Evolutionary conservation across 2,329 filamentous ascomycete species (phyloP).

Genomic region (Sporothrix mexicana): DNA sequence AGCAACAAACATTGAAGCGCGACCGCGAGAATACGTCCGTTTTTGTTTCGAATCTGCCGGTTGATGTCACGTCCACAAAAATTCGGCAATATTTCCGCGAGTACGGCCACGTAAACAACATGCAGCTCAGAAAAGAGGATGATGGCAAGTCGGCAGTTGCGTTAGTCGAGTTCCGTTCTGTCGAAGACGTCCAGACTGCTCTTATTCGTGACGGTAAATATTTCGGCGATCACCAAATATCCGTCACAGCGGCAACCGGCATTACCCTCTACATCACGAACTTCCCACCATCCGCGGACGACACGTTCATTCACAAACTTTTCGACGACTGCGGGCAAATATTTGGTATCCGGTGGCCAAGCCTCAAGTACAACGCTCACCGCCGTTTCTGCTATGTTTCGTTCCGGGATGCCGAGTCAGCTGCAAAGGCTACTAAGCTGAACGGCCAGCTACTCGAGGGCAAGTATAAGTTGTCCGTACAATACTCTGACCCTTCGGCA

Average conservation of each 20-base stretch:
- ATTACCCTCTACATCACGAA: conserved; percentile 91
- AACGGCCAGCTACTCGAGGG: conserved; percentile 73
- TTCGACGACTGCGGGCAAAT: conserved; percentile 81
- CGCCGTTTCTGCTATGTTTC: conserved; percentile 96
- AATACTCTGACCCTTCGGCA: conserved; percentile 80
- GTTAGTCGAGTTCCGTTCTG: conserved; percentile 81
- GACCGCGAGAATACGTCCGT: conserved; percentile 91
- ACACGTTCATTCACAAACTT: conserved; percentile 69
- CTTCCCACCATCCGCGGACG: conserved; percentile 78
- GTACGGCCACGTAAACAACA: conserved; percentile 81
- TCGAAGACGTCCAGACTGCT: conserved; percentile 81
- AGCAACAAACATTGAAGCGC: conserved; percentile 62
- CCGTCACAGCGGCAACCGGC: conserved; percentile 74
- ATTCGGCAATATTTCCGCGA: conserved; percentile 90
- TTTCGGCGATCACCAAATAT: conserved; percentile 74
- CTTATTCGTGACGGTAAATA: conserved; percentile 81
- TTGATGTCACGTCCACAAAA: conserved; percentile 70
- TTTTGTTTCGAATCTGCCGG: conserved; percentile 77
- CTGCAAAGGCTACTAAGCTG: conserved; percentile 73
- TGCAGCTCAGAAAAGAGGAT: conserved; percentile 70
- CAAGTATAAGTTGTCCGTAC: conserved; percentile 71
- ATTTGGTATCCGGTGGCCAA: conserved; percentile 85
- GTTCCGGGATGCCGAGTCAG: conserved; percentile 73
- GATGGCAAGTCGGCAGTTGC: conserved; percentile 69
- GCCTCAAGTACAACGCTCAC: conserved; percentile 84